Conservation (phyloP, 2,329 filamentous ascomycete genomes). For the Drechmeria coniospora region DNA sequence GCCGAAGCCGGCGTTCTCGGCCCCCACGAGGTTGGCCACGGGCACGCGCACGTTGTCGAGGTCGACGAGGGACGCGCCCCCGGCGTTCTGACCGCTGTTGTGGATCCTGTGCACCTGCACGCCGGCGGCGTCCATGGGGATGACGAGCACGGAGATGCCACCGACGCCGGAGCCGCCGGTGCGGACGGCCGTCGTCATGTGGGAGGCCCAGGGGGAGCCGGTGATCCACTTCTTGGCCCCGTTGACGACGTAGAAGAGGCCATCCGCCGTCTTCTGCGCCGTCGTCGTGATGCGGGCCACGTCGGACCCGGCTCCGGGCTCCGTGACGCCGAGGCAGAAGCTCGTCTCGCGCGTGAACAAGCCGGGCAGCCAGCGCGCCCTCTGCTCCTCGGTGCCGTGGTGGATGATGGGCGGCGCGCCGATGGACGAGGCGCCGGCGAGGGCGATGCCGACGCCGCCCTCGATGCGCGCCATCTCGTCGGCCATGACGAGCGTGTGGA, state of each 20-base stretch:
- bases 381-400: constrained; percentile 35
- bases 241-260: constrained; percentile 43
- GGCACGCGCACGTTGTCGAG: constrained; percentile 41
- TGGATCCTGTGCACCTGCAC: constrained; percentile 35
- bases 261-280: constrained; percentile 28
- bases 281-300: constrained; percentile 49
- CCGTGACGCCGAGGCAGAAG: constrained; percentile 51
- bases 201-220: constrained; percentile 42
- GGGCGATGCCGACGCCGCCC: constrained; percentile 39
- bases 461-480: constrained; percentile 41
- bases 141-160: constrained; percentile 43
- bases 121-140: constrained; percentile 33
- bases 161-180: constrained; percentile 36
- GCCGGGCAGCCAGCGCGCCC: constrained; percentile 39
- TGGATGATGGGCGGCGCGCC: constrained; percentile 49
- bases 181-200: constrained; percentile 46
- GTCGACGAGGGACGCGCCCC: constrained; percentile 40
- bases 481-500: constrained; percentile 37
- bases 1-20: constrained; percentile 38
- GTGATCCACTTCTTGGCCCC: constrained; percentile 58
- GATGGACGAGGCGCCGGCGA: constrained; percentile 45
- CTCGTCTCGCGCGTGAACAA: constrained; percentile 42
- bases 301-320: constrained; percentile 46
- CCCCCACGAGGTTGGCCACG: constrained; percentile 22
- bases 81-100: constrained; percentile 52